A percentile compares a stretch with the other conserved stretches of the same genome.
Conservation (phyloP, 2,329 filamentous ascomycete species). For the Fusarium sororula region DNA sequence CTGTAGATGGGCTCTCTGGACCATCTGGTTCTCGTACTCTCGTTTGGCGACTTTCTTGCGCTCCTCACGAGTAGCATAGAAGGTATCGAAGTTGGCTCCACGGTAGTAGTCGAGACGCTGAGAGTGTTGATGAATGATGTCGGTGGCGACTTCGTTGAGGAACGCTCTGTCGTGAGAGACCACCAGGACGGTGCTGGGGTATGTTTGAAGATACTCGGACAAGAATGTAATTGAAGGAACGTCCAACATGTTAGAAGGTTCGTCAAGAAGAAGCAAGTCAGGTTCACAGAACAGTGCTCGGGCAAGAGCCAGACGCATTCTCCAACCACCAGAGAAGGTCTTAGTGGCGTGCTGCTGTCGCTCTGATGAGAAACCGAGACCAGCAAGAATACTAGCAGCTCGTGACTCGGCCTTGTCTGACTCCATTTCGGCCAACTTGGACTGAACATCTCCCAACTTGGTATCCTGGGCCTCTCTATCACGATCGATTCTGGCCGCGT, state of each 20-base stretch:
- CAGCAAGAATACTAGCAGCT: conserved; percentile 94
- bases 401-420: conserved; percentile 97
- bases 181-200: conserved; percentile 93
- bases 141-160: conserved; percentile 98
- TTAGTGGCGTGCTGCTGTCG: conserved; percentile 92
- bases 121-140: conserved; percentile 98
- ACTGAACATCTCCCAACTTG: conserved; percentile 89
- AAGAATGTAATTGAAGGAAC: conserved; percentile 99
- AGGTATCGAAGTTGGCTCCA: conserved; percentile 94
- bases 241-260: conserved; percentile 99
- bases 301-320: conserved; percentile 95
- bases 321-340: conserved; percentile 99
- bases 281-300: conserved; percentile 98
- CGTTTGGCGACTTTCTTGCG: conserved; percentile 94
- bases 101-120: conserved; percentile 98
- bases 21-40: conserved; percentile 99
- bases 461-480: conserved; percentile 91
- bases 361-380: conserved; percentile 95
- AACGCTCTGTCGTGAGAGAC: conserved; percentile 99
- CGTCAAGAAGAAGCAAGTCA: conserved; percentile 93
- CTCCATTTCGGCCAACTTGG: conserved; percentile 97
- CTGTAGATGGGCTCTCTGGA: conserved; percentile 89
- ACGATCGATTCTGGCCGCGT: conserved; percentile 84
- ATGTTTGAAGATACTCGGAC: conserved; percentile 91
- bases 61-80: conserved; percentile 98